These are phyloP conservation scores for Coemansia sp. DNA, from an alignment of 192 early-diverging fungal genomes.

Conservation along the genomic window DNA sequence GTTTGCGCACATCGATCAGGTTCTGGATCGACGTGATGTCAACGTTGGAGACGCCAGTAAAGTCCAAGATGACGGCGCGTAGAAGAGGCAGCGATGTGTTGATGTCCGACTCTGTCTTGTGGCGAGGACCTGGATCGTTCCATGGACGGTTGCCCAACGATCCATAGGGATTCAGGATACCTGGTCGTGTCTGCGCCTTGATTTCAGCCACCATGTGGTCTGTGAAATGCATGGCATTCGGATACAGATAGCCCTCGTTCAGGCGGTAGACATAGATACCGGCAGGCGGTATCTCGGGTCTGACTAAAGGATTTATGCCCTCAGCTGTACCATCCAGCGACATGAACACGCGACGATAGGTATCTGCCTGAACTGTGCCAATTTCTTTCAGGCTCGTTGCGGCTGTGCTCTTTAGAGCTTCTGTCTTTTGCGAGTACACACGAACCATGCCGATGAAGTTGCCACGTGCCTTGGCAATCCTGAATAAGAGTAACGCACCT, in stretches of 20 bases:
- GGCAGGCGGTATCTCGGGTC: conserved; percentile 19
- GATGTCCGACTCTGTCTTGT: conserved; percentile 48
- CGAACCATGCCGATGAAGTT: conserved; percentile 46
- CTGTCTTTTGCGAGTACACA: conserved; percentile 23
- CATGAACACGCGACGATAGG: conserved; percentile 62
- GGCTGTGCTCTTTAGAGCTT: background rate
- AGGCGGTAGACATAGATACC: conserved; percentile 53
- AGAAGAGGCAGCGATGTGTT: conserved; percentile 55
- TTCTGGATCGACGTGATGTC: conserved; percentile 80
- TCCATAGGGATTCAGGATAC: conserved; percentile 50
- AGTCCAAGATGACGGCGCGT: conserved; percentile 79
- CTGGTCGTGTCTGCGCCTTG: conserved; percentile 47
- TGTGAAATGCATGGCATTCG: conserved; percentile 53
- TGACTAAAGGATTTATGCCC: conserved; percentile 36
- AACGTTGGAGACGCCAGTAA: conserved; percentile 72
- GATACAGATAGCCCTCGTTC: conserved; percentile 53
- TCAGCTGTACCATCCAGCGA: conserved; percentile 60
- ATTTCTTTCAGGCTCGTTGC: background rate
- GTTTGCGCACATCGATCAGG: conserved; percentile 65
- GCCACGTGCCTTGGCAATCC: conserved; percentile 63
- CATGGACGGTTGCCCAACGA: conserved; percentile 57
- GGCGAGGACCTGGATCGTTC: conserved; percentile 57
- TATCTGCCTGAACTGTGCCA: background rate
- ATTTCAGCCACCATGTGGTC: conserved; percentile 56
- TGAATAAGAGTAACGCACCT: conserved; percentile 71